phyloP scores from a whole-genome alignment of 495 filamentous ascomycete species.

The Neurospora terricola region DNA sequence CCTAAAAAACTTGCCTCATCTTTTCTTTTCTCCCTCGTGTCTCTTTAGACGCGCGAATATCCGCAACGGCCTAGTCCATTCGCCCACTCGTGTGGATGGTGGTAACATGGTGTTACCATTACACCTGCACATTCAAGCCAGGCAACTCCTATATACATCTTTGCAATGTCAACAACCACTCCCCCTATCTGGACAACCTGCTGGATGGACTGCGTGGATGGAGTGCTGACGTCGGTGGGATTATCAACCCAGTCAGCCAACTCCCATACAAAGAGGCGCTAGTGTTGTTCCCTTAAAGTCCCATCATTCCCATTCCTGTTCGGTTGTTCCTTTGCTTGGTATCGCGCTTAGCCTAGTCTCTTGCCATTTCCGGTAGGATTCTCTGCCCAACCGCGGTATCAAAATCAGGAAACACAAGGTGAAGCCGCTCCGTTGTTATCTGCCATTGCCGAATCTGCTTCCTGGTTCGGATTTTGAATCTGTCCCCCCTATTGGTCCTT shows the following conservation, averaged over 20 bases:
- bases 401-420: not conserved
- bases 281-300: conserved; percentile 1
- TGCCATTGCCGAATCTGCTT: not conserved
- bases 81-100: not conserved
- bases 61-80: not conserved
- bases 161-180: not conserved
- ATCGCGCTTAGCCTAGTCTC: not conserved
- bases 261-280: not conserved
- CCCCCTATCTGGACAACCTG: not conserved
- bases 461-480: not conserved
- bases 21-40: not conserved
- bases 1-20: not conserved
- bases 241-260: not conserved
- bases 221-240: not conserved
- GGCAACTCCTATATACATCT: not conserved
- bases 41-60: conserved; percentile 13
- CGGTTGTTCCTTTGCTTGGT: not conserved
- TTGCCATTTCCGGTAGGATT: not conserved
- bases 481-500: not conserved
- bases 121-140: not conserved
- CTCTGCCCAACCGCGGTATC: not conserved
- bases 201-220: not conserved
- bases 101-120: not conserved
- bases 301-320: not conserved
- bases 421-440: not conserved